Conservation (phyloP, 805 yeast genomes). For the Pichia cephalocereana region DNA sequence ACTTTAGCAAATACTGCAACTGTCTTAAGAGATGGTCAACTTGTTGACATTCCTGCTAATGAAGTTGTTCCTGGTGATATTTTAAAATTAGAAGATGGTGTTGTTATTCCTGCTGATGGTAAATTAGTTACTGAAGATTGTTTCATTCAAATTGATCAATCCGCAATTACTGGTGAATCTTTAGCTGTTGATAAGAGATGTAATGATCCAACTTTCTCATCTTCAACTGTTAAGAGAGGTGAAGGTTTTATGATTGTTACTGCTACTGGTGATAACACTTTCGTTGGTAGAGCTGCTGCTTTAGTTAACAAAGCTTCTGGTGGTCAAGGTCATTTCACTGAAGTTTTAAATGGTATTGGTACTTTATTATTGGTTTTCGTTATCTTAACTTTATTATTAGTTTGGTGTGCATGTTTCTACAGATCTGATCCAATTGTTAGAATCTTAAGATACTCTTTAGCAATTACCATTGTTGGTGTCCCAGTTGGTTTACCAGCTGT, state of each 20-base stretch:
- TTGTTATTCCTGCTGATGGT: slow-evolving; percentile 89
- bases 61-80: slow-evolving; percentile 94
- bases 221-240: slow-evolving; percentile 94
- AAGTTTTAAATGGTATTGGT: slow-evolving; percentile 96
- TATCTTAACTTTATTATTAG: slow-evolving; percentile 74
- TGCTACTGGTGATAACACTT: slow-evolving; percentile 92
- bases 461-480: slow-evolving; percentile 95
- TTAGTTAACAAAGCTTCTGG: slow-evolving; percentile 89
- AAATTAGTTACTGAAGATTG: slow-evolving; percentile 73
- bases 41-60: slow-evolving; percentile 65
- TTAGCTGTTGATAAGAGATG: slow-evolving; percentile 86
- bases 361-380: slow-evolving; percentile 83
- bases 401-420: slow-evolving; percentile 93
- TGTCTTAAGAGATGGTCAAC: slow-evolving; percentile 73
- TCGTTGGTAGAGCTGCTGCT: slow-evolving; percentile 96
- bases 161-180: slow-evolving; percentile 97
- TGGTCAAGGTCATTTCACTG: slow-evolving; percentile 95
- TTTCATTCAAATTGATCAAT: slow-evolving; percentile 88
- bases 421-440: slow-evolving; percentile 79
- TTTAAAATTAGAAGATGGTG: slow-evolving; percentile 84
- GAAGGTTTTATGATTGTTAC: slow-evolving; percentile 90
- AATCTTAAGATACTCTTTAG: slow-evolving; percentile 85
- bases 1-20: slow-evolving; percentile 85
- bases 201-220: slow-evolving; percentile 84
- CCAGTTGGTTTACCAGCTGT: slow-evolving; percentile 99